A percentile compares a stretch with the other conserved stretches of the same genome.
phyloP scores from a whole-genome alignment of 768 basidiomycete genomes.

The Agaricus subrufescens region DNA sequence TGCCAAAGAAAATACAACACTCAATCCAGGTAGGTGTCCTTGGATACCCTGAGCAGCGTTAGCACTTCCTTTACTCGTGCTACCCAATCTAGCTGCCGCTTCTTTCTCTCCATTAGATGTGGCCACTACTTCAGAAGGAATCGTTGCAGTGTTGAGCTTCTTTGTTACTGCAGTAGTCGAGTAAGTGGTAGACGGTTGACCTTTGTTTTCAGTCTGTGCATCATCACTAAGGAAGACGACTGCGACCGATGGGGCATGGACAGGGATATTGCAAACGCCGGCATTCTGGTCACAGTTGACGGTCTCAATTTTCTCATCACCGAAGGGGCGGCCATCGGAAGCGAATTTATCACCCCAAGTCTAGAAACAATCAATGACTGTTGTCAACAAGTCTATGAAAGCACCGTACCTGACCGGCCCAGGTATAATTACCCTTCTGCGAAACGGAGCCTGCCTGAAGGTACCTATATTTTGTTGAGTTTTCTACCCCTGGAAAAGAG shows the following conservation, averaged over 20 bases:
- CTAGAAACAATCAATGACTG: constrained; percentile 20
- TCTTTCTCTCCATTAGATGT: constrained; percentile 57
- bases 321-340: constrained; percentile 61
- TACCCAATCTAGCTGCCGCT: constrained; percentile 22
- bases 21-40: constrained; percentile 3
- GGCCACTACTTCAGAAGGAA: constrained; percentile 50
- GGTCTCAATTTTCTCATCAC: constrained; percentile 44
- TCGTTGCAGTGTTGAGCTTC: constrained; percentile 43
- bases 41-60: constrained; percentile 10
- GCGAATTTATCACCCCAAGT: constrained; percentile 55
- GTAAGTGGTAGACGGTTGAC: constrained; percentile 37
- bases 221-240: constrained; percentile 60
- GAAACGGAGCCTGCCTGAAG: constrained; percentile 42
- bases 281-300: constrained; percentile 49
- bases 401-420: constrained; percentile 52
- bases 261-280: constrained; percentile 51
- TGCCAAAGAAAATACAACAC: not conserved
- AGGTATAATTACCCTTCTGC: constrained; percentile 54
- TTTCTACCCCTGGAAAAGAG: not conserved
- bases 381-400: not conserved
- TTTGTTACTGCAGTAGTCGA: constrained; percentile 49
- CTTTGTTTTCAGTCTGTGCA: constrained; percentile 28
- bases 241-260: constrained; percentile 64
- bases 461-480: constrained; percentile 35
- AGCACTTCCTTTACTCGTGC: constrained; percentile 33